Percentiles rank a stretch among this genome's conserved stretches.
Conservation (phyloP, 2,329 filamentous ascomycete species). For the Sclerotinia glacialis region DNA sequence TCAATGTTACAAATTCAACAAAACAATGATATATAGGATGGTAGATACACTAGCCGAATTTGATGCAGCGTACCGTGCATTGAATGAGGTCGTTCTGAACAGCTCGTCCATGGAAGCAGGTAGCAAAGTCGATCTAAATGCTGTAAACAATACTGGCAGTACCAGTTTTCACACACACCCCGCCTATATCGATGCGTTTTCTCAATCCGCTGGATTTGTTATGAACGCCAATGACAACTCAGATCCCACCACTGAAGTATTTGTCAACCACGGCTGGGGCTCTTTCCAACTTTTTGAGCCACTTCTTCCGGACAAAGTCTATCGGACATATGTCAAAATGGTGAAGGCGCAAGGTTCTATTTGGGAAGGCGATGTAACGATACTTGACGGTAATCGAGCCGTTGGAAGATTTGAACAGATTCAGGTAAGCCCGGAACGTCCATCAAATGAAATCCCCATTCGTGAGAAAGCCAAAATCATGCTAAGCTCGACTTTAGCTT, state of each 20-base stretch:
- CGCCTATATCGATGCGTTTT: constrained; percentile 1
- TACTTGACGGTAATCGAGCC: neutral
- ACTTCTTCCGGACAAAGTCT: neutral
- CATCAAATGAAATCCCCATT: too few relatives aligned
- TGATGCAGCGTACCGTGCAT: too few relatives aligned
- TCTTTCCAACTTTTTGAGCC: neutral
- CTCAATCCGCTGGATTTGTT: constrained; percentile 14
- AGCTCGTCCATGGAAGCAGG: neutral
- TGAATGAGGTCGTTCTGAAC: neutral
- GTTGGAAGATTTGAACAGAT: constrained; percentile 2
- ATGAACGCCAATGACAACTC: constrained; percentile 14
- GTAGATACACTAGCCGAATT: too few relatives aligned
- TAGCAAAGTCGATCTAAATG: too few relatives aligned
- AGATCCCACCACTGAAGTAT: neutral
- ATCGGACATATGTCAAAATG: constrained; percentile 13
- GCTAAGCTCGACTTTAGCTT: too few relatives aligned
- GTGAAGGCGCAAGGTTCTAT: constrained; percentile 2
- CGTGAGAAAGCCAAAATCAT: too few relatives aligned
- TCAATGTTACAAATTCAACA: too few relatives aligned
- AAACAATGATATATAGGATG: too few relatives aligned
- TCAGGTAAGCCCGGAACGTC: too few relatives aligned
- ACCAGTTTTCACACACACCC: neutral
- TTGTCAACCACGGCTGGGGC: constrained; percentile 14
- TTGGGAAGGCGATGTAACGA: neutral
- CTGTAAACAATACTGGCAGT: neutral